Conservation (phyloP, 306 rosid species). For the Astragalus glycyphyllos region DNA sequence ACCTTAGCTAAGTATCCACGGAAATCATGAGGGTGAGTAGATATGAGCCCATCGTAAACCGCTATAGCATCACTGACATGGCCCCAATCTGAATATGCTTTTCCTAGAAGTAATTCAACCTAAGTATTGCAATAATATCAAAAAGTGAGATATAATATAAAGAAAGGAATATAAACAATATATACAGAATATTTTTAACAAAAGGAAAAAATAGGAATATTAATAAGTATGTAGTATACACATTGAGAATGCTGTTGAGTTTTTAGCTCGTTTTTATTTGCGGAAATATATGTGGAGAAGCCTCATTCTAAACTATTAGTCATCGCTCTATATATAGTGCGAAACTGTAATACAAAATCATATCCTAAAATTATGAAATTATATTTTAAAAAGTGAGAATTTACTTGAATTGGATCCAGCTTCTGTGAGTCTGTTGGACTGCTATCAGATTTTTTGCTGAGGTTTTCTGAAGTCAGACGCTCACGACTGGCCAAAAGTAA, state of each 20-base stretch:
- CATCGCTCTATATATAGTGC: too few relatives aligned
- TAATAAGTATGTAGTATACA: neutral
- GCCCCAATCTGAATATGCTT: conserved; percentile 96
- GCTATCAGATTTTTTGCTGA: conserved; percentile 48
- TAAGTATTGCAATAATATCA: conserved; percentile 44
- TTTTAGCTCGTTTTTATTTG: too few relatives aligned
- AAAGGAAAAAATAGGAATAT: conserved; percentile 13
- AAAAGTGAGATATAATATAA: neutral
- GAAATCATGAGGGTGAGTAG: conserved; percentile 78
- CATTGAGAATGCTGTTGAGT: too few relatives aligned
- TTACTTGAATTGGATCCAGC: conserved; percentile 86
- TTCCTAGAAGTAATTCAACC: conserved; percentile 97
- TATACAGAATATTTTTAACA: conserved; percentile 15
- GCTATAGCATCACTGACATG: conserved; percentile 88
- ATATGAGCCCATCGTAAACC: conserved; percentile 80
- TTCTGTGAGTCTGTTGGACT: conserved; percentile 53
- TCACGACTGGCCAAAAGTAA: conserved; percentile 69
- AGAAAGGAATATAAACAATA: neutral
- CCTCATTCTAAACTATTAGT: too few relatives aligned
- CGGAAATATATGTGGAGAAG: too few relatives aligned
- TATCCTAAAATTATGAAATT: too few relatives aligned
- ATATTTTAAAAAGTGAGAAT: conserved; percentile 32
- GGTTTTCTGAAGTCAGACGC: conserved; percentile 46
- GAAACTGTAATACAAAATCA: too few relatives aligned
- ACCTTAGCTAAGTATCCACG: conserved; percentile 98